Conservation (phyloP, 1,284 basidiomycete species). For the Melampsora americana region DNA sequence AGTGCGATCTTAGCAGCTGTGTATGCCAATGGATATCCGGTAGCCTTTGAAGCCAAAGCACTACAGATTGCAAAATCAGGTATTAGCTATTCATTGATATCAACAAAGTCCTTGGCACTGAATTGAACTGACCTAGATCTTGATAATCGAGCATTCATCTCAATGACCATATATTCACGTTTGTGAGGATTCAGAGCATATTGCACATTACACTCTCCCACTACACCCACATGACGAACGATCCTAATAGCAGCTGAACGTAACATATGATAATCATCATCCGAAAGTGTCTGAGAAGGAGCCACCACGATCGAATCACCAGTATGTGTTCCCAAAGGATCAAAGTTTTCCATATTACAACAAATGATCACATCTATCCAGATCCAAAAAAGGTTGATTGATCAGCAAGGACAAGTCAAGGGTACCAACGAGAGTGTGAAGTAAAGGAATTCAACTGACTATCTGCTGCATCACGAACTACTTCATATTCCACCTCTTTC, state of each 20-base stretch:
- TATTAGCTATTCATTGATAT: conserved; percentile 60
- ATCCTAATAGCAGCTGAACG: conserved; percentile 96
- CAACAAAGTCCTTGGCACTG: conserved; percentile 62
- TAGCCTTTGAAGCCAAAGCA: conserved; percentile 96
- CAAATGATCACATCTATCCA: conserved; percentile 80
- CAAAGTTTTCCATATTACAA: conserved; percentile 98
- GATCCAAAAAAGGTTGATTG: conserved; percentile 17
- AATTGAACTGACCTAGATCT: conserved; percentile 47
- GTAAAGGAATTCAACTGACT: conserved; percentile 44
- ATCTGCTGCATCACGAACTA: conserved; percentile 93
- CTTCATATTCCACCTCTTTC: conserved; percentile 99
- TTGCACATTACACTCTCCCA: conserved; percentile 94
- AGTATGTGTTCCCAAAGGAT: conserved; percentile 98
- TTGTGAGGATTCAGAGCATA: conserved; percentile 93
- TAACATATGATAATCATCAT: conserved; percentile 99
- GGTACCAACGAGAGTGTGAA: too few species aligned
- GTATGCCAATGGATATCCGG: conserved; percentile 97
- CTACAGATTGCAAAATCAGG: conserved; percentile 54
- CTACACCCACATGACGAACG: conserved; percentile 93
- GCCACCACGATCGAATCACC: conserved; percentile 99
- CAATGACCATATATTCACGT: conserved; percentile 93
- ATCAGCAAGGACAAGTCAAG: too few species aligned
- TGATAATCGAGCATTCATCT: conserved; percentile 54
- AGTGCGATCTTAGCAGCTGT: conserved; percentile 99
- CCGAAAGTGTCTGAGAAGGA: conserved; percentile 93